Evolutionary conservation across 140 eudicot genomes (phyloP), one percentile per base, ranked within the genome.

Genomic region (Bidens hawaiensis): DNA sequence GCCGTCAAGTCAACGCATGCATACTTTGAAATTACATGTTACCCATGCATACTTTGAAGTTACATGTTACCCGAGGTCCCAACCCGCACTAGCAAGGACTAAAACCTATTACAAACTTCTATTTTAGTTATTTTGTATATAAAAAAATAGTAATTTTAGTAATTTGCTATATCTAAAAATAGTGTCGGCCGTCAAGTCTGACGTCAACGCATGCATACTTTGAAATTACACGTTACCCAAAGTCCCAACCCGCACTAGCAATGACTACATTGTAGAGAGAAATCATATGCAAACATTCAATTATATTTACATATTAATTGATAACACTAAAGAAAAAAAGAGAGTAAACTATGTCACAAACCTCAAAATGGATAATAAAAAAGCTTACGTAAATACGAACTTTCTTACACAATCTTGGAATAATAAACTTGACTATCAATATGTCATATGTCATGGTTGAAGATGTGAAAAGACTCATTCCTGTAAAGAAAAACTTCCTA

Each of bases 401-500:
- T 49, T 48, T 27, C 59, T 60, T 67, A 49, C 28, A 16, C 22
- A 17, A 58, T 38, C 40, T 74, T 60, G 68, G 73, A 73, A n/a
- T 65, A 67, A 31, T 25, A 49, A 58, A 43, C 48, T 38, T 70
- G 48, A n/a, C n/a, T n/a, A n/a, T n/a, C n/a, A n/a, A n/a, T n/a
- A n/a, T n/a, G n/a, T n/a, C 34, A 12, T 63, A 25, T n/a, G n/a
- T n/a, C n/a, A 22, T 42, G 62, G 56, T 63, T 46, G 42, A 45
- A 47, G 33, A 42, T 49, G 19, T 21, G 76, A 64, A 3, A 64
- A 51, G 23, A 49, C 63, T 76, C 76, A 76, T 49, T 60, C 77
- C 81, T 76, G 74, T 36, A 22, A 50, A 68, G 26, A n/a, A n/a
- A n/a, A 19, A 58, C 19, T 28, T 57, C 62, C 18, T 0, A 34